Percentiles rank a stretch among this genome's conserved stretches.
Conservation (phyloP, 2,329 filamentous ascomycete species). For the Dactylellina leptospora region DNA sequence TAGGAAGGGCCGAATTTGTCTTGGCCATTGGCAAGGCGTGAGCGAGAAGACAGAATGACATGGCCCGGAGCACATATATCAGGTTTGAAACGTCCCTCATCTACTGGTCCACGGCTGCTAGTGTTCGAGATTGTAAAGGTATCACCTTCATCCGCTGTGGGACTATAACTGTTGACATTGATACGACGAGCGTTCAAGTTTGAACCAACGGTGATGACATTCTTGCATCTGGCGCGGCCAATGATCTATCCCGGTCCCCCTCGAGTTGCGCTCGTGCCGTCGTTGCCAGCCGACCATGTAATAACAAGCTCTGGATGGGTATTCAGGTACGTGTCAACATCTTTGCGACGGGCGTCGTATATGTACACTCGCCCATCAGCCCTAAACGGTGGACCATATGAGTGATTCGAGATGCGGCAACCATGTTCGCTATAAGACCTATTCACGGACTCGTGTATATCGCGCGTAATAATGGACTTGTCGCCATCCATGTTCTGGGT, state of each 20-base stretch:
- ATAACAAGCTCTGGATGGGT: background rate
- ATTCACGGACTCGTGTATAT: background rate
- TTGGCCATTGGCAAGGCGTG: background rate
- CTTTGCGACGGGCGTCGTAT: background rate
- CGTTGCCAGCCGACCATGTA: conserved; percentile 3
- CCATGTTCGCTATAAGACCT: background rate
- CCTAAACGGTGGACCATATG: background rate
- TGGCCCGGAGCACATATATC: background rate
- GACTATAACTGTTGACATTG: background rate
- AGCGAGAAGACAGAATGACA: background rate
- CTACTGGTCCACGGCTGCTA: background rate
- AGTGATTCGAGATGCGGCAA: background rate
- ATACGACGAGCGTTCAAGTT: background rate
- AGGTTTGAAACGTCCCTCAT: background rate
- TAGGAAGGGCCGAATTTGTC: background rate
- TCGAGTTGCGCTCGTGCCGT: background rate
- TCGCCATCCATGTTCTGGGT: background rate
- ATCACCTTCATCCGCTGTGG: background rate
- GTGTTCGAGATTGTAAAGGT: background rate
- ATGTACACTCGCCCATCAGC: background rate
- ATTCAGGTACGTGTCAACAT: background rate
- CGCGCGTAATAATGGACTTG: background rate
- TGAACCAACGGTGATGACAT: conserved; percentile 2
- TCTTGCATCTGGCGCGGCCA: background rate
- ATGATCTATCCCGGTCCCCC: background rate